These are phyloP conservation scores for Brassica juncea DNA, from an alignment of 345 rosid species.

Conservation along the genomic window DNA sequence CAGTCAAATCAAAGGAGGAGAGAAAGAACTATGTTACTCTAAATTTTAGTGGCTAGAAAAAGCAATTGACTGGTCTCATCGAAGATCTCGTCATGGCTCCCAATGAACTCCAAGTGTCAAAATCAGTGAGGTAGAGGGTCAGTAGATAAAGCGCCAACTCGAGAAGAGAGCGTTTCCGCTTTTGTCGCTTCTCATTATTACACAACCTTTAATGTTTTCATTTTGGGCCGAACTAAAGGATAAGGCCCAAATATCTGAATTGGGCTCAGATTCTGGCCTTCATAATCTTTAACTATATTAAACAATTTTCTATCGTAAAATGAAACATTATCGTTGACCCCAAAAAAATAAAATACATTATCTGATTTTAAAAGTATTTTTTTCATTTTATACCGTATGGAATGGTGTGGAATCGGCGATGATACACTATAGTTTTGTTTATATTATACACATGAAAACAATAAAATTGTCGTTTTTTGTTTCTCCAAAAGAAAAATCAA, in stretches of 20 bases:
- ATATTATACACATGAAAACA: not conserved
- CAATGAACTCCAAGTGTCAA: not conserved
- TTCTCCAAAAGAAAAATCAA: not conserved
- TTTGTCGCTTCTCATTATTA: not conserved
- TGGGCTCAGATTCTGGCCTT: not conserved
- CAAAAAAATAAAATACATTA: not conserved
- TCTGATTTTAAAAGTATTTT: not conserved
- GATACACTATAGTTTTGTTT: not conserved
- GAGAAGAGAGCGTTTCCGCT: not conserved
- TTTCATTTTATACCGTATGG: not conserved
- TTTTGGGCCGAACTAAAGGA: not conserved
- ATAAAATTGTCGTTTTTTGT: not conserved
- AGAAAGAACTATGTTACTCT: not conserved
- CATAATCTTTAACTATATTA: not conserved
- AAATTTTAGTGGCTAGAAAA: not conserved
- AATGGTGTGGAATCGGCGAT: not conserved
- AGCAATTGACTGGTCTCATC: not conserved
- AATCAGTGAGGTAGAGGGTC: not conserved
- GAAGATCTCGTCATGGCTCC: slow-evolving; percentile 20
- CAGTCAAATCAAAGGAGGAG: not conserved
- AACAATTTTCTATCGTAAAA: not conserved
- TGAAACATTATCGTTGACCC: not conserved
- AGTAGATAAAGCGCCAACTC: slow-evolving; percentile 18
- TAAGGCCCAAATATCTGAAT: not conserved
- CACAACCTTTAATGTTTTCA: not conserved